A percentile compares a stretch with the other conserved stretches of the same genome.
phyloP scores from a whole-genome alignment of 2,329 filamentous ascomycete genomes.

The Rhynchosporium secalis region DNA sequence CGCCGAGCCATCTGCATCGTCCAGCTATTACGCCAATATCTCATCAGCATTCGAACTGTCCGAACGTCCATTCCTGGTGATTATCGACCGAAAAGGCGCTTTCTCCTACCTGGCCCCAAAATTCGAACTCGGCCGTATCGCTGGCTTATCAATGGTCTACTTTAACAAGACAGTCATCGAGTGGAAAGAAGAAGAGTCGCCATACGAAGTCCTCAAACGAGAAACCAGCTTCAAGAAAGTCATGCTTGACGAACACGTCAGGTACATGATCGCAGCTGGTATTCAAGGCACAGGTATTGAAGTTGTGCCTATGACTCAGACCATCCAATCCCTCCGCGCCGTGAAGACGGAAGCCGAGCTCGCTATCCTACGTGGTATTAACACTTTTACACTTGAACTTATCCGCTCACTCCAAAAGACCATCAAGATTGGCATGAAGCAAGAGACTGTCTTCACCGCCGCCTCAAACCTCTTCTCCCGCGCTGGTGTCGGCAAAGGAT shows the following conservation, averaged over 20 bases:
- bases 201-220: conserved; percentile 54
- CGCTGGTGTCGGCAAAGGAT: conserved; percentile 53
- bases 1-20: conserved; percentile 63
- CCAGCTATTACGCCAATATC: conserved; percentile 62
- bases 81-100: conserved; percentile 50
- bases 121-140: conserved; percentile 60
- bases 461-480: conserved; percentile 52
- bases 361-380: conserved; percentile 58
- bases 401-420: conserved; percentile 56
- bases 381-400: conserved; percentile 60
- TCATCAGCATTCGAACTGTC: conserved; percentile 61
- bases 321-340: conserved; percentile 57
- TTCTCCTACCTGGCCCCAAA: conserved; percentile 60
- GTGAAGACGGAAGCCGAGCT: conserved; percentile 57
- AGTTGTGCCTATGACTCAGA: conserved; percentile 51
- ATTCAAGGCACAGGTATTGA: conserved; percentile 53
- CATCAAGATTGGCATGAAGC: conserved; percentile 54
- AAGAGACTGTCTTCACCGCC: conserved; percentile 55
- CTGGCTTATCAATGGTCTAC: conserved; percentile 55
- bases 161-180: conserved; percentile 53
- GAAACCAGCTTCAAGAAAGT: conserved; percentile 45
- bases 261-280: conserved; percentile 62
- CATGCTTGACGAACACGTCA: conserved; percentile 64
- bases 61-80: conserved; percentile 62
- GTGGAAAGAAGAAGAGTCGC: conserved; percentile 65